Evolutionary conservation across 129 eudicot genomes (phyloP).

Genomic region (Pseudognaphalium luteoalbum): DNA sequence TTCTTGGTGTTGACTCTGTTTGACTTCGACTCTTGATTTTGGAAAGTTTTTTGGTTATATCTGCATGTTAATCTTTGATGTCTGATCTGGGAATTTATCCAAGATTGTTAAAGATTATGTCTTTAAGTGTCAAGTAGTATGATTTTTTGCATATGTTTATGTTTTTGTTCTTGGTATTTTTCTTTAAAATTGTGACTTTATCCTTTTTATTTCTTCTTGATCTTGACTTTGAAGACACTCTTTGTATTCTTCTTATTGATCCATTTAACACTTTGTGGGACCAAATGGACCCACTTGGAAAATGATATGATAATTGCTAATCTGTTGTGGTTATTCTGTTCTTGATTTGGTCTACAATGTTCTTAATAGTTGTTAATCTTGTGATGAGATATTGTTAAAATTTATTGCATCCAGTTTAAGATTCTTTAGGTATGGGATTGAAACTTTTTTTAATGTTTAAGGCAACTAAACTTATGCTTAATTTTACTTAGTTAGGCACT

Average conservation of each 20-base stretch:
- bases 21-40: constrained; percentile 14
- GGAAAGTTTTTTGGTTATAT: constrained; percentile 3
- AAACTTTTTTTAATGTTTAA: neutral
- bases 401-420: constrained; percentile 11
- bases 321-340: neutral
- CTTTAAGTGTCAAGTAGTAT: neutral
- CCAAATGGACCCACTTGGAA: constrained; percentile 16
- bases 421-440: constrained; percentile 12
- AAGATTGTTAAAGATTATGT: neutral
- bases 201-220: constrained; percentile 18
- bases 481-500: neutral
- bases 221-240: constrained; percentile 43
- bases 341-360: constrained; percentile 26
- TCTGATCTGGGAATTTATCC: constrained; percentile 5
- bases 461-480: neutral
- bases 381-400: constrained; percentile 7
- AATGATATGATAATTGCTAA: constrained; percentile 19
- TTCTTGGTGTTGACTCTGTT: constrained; percentile 6
- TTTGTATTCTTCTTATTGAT: constrained; percentile 17
- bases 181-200: neutral
- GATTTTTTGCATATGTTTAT: neutral
- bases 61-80: constrained; percentile 13
- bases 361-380: constrained; percentile 18
- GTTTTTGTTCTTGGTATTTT: neutral
- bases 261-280: constrained; percentile 24